Percentiles rank a stretch among this genome's conserved stretches.
phyloP scores from a whole-genome alignment of 441 rosid genomes.

The Erysimum pusillum region DNA sequence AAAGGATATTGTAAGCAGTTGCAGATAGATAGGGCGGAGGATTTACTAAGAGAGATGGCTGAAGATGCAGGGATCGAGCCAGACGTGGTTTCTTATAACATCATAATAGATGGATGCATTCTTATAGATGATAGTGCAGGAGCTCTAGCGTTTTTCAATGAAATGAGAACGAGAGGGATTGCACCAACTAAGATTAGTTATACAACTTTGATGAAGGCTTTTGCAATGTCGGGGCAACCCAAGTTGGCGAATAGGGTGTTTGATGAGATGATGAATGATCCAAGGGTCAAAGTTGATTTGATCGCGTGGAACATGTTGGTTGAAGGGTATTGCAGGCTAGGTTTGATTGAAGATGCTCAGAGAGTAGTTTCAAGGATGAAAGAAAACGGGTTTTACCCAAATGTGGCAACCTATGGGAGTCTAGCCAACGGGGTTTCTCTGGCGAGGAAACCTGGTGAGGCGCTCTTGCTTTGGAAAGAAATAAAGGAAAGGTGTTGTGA shows the following conservation, averaged over 20 bases:
- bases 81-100: constrained; percentile 91
- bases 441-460: constrained; percentile 97
- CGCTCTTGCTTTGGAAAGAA: constrained; percentile 90
- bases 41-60: constrained; percentile 76
- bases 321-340: constrained; percentile 85
- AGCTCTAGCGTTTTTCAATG: constrained; percentile 80
- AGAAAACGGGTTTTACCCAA: constrained; percentile 73
- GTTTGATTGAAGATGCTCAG: constrained; percentile 88
- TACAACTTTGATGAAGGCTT: constrained; percentile 97
- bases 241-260: constrained; percentile 89
- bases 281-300: constrained; percentile 82
- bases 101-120: constrained; percentile 88
- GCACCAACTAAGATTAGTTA: constrained; percentile 93
- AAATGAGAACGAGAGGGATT: constrained; percentile 85
- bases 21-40: constrained; percentile 76
- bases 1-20: constrained; percentile 89
- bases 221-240: constrained; percentile 84
- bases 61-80: constrained; percentile 68
- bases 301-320: constrained; percentile 97
- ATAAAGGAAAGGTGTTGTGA: constrained; percentile 71
- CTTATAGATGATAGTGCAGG: constrained; percentile 84
- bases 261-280: constrained; percentile 86
- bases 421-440: constrained; percentile 81
- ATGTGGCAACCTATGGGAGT: constrained; percentile 87
- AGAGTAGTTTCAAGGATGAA: constrained; percentile 71